Evolutionary conservation across 129 eudicot species (phyloP), one percentile per base, ranked within the genome.

Genomic region (Ambrosia trifida): DNA sequence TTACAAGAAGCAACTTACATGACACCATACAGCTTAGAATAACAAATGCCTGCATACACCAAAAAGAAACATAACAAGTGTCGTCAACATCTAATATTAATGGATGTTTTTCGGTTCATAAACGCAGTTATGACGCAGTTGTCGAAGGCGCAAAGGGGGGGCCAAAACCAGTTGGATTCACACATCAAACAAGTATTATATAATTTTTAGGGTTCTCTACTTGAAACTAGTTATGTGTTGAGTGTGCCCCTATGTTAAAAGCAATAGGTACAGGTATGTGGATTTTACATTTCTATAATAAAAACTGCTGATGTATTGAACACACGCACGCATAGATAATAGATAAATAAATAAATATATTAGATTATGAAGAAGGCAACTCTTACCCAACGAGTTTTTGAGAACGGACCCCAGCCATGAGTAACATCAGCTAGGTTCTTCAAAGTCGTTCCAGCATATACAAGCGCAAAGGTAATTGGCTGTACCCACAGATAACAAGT

Each of bases 361-460:
- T 63, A 20, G 30, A 66, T 20, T 8, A 18, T 3, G 2, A 6
- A 43, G 17, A 7, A 11, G 40, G 18, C 13, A 58, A 56, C 16
- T 68, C 94, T 82, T 91, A 91, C 96, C 94, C 88, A 86, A 51
- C 89, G 96, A 53, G 96, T 82, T 79, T 83, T 87, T 11, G 97
- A 88, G 41, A 91, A 71, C 43, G 80, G 89, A 65, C 74, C 57
- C 97, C 97, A 91, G 68, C 91, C 97, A 76, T 91, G 97, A n/a
- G 97, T 88, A 24, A 91, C 91, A 79, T 88, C 97, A 32, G 97
- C 79, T 53, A 91, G 85, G 78, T 91, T 96, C 77, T 91, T 88
- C 49, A 91, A 67, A 28, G 97, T 91, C 20, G 97, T 91, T 57
- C 97, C 97, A 47, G 74, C 89, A 79, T 91, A 91, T 13, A 91